These are phyloP conservation scores for Tetraselmis chui DNA, from an alignment of 139 green algal species.

Conservation along the genomic window DNA sequence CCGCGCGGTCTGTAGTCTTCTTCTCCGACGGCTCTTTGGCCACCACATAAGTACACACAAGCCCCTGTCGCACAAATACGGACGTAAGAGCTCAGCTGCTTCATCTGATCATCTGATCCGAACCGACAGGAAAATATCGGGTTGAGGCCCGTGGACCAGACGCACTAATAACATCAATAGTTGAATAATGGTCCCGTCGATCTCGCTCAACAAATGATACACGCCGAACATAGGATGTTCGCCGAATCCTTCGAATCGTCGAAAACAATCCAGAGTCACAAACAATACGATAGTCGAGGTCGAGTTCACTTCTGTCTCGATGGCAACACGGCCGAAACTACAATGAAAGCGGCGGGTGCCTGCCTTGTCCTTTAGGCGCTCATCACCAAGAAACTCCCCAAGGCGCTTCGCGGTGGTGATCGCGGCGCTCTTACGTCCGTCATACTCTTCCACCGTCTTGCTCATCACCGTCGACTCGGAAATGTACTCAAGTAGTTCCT, in stretches of 20 bases:
- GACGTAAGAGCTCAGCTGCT: no score
- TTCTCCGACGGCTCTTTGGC: constrained; percentile 27
- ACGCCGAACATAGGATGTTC: no score
- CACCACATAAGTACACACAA: constrained; percentile 43
- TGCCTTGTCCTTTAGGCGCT: constrained; percentile 91
- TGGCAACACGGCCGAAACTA: no score
- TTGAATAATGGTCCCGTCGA: no score
- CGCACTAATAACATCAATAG: no score
- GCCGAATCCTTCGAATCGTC: no score
- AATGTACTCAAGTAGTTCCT: constrained; percentile 90
- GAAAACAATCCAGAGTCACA: no score
- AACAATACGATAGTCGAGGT: no score
- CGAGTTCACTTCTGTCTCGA: no score
- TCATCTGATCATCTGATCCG: not conserved
- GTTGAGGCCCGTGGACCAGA: no score
- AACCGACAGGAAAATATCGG: not conserved
- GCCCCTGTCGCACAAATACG: not conserved
- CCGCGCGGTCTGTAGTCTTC: constrained; percentile 76
- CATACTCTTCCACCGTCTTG: constrained; percentile 92
- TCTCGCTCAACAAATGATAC: no score
- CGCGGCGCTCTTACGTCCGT: constrained; percentile 83
- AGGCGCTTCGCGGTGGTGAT: constrained; percentile 85
- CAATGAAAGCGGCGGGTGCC: not conserved
- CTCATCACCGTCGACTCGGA: constrained; percentile 89
- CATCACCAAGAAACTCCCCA: constrained; percentile 83